These are phyloP conservation scores for Zizania palustris DNA, from an alignment of 202 grass and related monocot species.

Conservation along the genomic window DNA sequence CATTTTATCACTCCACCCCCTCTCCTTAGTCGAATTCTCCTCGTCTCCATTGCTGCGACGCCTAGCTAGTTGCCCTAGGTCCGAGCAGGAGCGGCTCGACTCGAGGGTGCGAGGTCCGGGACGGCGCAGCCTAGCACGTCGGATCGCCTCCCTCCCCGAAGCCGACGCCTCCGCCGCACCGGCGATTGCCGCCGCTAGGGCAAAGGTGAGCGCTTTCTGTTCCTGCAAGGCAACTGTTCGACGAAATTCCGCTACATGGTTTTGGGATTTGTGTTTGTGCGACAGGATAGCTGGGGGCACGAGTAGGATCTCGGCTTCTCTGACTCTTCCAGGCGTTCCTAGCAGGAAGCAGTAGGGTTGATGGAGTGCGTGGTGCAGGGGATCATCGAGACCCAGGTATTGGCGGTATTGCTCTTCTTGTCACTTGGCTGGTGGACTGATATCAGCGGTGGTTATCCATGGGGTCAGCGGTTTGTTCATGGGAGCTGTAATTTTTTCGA, in stretches of 20 bases:
- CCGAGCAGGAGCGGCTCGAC: not conserved
- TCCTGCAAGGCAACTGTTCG: not conserved
- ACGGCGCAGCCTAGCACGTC: not conserved
- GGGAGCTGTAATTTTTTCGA: not conserved
- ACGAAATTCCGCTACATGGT: not conserved
- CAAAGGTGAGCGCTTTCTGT: not conserved
- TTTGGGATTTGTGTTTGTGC: not conserved
- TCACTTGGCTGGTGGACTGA: not conserved
- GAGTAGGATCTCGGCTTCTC: not conserved
- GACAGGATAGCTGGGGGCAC: not conserved
- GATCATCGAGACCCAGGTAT: conserved; percentile 88
- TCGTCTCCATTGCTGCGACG: no score
- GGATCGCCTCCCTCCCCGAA: not conserved
- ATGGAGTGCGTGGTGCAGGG: conserved; percentile 94
- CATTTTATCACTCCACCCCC: conserved; percentile 1
- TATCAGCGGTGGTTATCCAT: not conserved
- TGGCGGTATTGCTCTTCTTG: not conserved
- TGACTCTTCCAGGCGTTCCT: not conserved
- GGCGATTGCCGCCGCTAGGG: not conserved
- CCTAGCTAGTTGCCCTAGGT: no score
- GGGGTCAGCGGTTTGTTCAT: conserved; percentile 2
- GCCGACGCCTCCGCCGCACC: not conserved
- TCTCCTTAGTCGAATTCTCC: not conserved
- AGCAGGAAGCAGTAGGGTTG: not conserved
- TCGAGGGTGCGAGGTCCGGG: not conserved